Evolutionary conservation across 1,284 basidiomycete species (phyloP).

Genomic region (Cryptococcus amylolentus): DNA sequence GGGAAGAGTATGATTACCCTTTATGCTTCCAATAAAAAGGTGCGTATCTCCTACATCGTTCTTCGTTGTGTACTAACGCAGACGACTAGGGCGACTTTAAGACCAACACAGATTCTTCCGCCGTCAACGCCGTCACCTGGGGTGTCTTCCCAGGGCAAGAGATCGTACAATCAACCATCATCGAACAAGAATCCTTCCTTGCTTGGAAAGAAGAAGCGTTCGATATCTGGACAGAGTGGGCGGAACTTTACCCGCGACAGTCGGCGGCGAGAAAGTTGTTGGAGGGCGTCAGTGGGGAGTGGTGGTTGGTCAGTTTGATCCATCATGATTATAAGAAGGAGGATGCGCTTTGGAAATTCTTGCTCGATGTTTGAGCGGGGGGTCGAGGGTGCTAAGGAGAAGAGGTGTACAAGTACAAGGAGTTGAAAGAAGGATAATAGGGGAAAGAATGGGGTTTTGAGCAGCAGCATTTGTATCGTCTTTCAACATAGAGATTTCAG

Average conservation of each 20-base stretch:
- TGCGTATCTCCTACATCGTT: slow-evolving; percentile 43
- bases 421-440: background rate
- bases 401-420: background rate
- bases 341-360: slow-evolving; percentile 80
- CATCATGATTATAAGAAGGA: slow-evolving; percentile 89
- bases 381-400: background rate
- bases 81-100: slow-evolving; percentile 71
- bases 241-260: slow-evolving; percentile 72
- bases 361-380: slow-evolving; percentile 52
- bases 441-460: background rate
- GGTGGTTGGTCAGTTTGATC: slow-evolving; percentile 90
- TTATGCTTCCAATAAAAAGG: slow-evolving; percentile 77
- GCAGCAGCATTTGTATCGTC: slow-evolving; percentile 6
- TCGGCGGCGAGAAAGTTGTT: slow-evolving; percentile 72
- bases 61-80: background rate
- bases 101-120: slow-evolving; percentile 87
- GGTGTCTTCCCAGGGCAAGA: slow-evolving; percentile 98
- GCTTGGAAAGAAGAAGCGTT: slow-evolving; percentile 98
- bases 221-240: slow-evolving; percentile 94
- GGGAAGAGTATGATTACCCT: slow-evolving; percentile 70
- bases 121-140: slow-evolving; percentile 99
- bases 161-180: slow-evolving; percentile 96
- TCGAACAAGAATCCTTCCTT: slow-evolving; percentile 94
- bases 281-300: slow-evolving; percentile 64
- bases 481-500: slow-evolving; percentile 4